A percentile compares a stretch with the other conserved stretches of the same genome.
Conservation (phyloP, 2,329 filamentous ascomycete genomes). For the Sporothrix schenckii region DNA sequence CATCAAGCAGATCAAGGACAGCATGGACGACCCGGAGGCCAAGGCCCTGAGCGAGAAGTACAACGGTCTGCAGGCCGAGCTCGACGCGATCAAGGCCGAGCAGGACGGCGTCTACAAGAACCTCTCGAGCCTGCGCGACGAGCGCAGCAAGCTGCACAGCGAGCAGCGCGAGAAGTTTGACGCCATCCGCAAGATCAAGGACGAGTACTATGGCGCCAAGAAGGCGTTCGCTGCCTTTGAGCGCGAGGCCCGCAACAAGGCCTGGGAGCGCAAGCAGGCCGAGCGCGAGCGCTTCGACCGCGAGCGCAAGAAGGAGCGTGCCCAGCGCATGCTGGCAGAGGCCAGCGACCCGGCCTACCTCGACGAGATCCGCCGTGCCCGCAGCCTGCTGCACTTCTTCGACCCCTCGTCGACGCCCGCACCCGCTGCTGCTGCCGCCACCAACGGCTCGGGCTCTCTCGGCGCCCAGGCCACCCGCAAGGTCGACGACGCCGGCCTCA, state of each 20-base stretch:
- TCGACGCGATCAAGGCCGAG: conserved; percentile 87
- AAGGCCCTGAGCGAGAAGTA: conserved; percentile 88
- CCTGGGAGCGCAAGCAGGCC: conserved; percentile 75
- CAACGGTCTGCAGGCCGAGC: conserved; percentile 79
- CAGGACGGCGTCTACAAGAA: conserved; percentile 90
- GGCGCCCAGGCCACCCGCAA: conserved; percentile 78
- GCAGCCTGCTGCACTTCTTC: conserved; percentile 87
- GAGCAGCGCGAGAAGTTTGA: conserved; percentile 86
- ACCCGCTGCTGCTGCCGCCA: conserved; percentile 52
- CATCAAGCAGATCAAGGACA: conserved; percentile 86
- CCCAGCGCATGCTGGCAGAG: conserved; percentile 75
- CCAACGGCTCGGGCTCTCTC: conserved; percentile 69
- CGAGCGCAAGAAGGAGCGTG: conserved; percentile 74
- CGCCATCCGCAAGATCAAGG: conserved; percentile 83
- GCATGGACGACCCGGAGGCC: conserved; percentile 85
- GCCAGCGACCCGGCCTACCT: conserved; percentile 85
- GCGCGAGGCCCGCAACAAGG: conserved; percentile 75
- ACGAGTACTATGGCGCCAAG: conserved; percentile 79
- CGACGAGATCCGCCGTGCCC: conserved; percentile 87
- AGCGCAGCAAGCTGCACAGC: conserved; percentile 78
- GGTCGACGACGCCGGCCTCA: conserved; percentile 80
- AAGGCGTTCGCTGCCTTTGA: conserved; percentile 85
- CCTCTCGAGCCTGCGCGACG: conserved; percentile 79
- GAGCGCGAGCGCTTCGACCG: conserved; percentile 76
- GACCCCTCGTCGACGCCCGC: conserved; percentile 67